Base-by-base conservation (phyloP, 129 eudicot genomes). In the Flaveria ramosissima region DNA sequence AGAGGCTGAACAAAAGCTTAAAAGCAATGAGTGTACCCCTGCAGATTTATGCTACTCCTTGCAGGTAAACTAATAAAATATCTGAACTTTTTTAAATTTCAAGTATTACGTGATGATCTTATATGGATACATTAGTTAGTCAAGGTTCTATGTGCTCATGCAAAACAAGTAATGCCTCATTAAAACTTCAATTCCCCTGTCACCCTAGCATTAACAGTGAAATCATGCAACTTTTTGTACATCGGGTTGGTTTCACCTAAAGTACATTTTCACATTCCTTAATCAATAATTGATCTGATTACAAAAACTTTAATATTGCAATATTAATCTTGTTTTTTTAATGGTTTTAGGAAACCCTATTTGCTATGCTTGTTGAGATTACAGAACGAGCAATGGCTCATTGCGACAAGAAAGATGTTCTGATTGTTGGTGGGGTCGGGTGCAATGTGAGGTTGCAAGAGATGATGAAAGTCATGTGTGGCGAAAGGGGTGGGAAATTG, bases 321-420 rank as follows among this genome's bases (percentile, higher is more conserved):
- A 26, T 26, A 61, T 24, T 61, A 4, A 61, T 61, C 19, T 61
- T 15, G 1, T 14, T 63, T 63, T 30, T 63, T 24, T 16, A 4
- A 0, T 30, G 36, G 19, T 79, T 84, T 13, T 73, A 93, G 98
- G 98, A 93, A 81, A 93, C 98, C 15, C 73, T 93, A 68, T 93
- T 90, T 84, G 98, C 97, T 24, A 93, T 93, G 98, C 97, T 93
- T 68, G 98, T 93, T 73, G 98, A 93, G 91, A 93, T 93, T 3
- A 93, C 97, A 17, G 98, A 93, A 71, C 83, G 98, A 55, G 98
- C 98, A 42, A 93, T 93, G 98, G 98, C 98, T 57, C 98, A 93
- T 17, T 93, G 98, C 73, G 98, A 91, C 85, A 84, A 78, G 77
- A 89, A 89, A 76, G 98, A 93, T 68, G 96, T 93, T 56, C 76